Base-by-base conservation (phyloP, 2,329 filamentous ascomycete species). In the Colletotrichum costaricense region DNA sequence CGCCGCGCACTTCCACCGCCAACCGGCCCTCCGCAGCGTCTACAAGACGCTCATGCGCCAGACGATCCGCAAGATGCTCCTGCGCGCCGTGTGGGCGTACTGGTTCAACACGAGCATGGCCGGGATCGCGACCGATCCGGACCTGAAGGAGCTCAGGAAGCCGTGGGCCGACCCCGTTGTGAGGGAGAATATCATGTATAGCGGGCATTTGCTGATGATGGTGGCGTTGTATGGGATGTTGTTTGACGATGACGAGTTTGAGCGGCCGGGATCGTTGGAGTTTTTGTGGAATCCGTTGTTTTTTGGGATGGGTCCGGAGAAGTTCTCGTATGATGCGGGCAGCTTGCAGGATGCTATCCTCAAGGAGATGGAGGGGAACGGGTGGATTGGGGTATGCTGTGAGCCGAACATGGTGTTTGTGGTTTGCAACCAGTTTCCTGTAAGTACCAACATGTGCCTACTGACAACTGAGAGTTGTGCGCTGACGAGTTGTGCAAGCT, bases 381-480 rank as follows among this genome's bases (percentile, higher is more conserved):
- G 76, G 0, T 86, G 82, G 82, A 74, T 84, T 2, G 83, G 84
- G 0, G 83, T 83, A 1, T 86, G 83, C 60, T 86, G 84, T 70
- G 84, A 85, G 76, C 84, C 83, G 2, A 86, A 85, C 75, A 76
- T 74, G 3, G 78, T 83, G 8, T 84, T 83, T 69, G 75, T 83
- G 5, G 80, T 84, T 57, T 85, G 84, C 76, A 85, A 85, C 73
- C 84, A 85, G 69, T 86, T 86, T 77, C 83, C 82, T 3, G 82
- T 84, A 78, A 35, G 78, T 77, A 1, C 72, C 83, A 16, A 0
- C 14, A 42, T 42, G 6, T 5, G 19, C 19, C 14, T 19, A 7
- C 1, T 19, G 16, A 42, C 16, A 8, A 42, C 16, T 42, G 81
- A 81, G 1, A 84, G 81, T 0, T 76, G 80, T 24, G 65, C 0